phyloP scores from a whole-genome alignment of 192 early-diverging fungal genomes.

The Pilobolus umbonatus region DNA sequence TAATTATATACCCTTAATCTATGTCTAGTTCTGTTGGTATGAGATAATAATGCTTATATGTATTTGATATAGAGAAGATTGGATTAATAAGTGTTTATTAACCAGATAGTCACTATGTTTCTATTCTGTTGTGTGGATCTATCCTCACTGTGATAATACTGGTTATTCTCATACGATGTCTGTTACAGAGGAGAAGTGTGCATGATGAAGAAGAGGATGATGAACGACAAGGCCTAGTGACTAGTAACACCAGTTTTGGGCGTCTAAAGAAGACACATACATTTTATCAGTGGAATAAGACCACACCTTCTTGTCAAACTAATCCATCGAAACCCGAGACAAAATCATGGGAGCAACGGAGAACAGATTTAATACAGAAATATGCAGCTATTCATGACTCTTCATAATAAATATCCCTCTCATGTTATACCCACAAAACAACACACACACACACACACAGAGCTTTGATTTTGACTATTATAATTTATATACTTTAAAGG shows the following conservation, averaged over 20 bases:
- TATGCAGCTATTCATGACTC: slow-evolving; percentile 13
- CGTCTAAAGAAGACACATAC: slow-evolving; percentile 11
- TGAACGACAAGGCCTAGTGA: slow-evolving; percentile 7
- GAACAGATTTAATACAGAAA: slow-evolving; percentile 15
- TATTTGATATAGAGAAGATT: no score
- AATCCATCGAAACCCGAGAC: slow-evolving; percentile 4
- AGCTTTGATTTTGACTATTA: no score
- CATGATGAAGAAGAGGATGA: slow-evolving; percentile 16
- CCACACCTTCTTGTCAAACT: slow-evolving; percentile 11
- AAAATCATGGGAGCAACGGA: slow-evolving; percentile 20
- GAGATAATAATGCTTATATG: no score
- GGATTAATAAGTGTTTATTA: no score
- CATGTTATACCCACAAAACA: not conserved
- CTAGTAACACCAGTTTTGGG: not conserved
- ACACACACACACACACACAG: no score
- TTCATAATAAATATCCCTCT: not conserved
- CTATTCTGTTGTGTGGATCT: no score
- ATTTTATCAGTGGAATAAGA: slow-evolving; percentile 22
- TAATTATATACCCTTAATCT: no score
- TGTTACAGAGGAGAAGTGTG: not conserved
- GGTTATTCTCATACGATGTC: no score
- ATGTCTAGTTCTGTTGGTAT: no score
- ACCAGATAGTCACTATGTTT: no score
- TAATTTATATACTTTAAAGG: no score
- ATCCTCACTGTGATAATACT: no score